Evolutionary conservation across 1,284 basidiomycete genomes (phyloP).

Genomic region (Papiliotrema flavescens): DNA sequence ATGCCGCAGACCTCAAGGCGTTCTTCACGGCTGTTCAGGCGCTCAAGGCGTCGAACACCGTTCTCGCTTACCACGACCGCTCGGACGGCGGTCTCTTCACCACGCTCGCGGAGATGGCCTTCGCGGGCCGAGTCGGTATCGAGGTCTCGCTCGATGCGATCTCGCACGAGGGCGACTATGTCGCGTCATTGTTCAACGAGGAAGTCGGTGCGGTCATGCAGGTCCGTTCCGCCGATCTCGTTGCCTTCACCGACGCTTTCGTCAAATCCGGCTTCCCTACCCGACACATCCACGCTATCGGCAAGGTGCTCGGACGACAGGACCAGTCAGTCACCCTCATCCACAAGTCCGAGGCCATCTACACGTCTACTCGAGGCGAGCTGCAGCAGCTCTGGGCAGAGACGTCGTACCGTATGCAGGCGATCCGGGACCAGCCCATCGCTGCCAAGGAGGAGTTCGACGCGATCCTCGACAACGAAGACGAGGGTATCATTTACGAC

Average conservation of each 20-base stretch:
- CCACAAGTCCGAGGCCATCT: slow-evolving; percentile 57
- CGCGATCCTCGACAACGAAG: slow-evolving; percentile 66
- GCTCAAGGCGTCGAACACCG: slow-evolving; percentile 61
- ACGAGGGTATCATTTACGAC: slow-evolving; percentile 70
- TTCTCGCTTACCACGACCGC: slow-evolving; percentile 95
- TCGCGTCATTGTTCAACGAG: slow-evolving; percentile 86
- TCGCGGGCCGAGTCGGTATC: slow-evolving; percentile 81
- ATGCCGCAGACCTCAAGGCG: slow-evolving; percentile 67
- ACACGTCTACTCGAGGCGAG: slow-evolving; percentile 62
- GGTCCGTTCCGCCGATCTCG: slow-evolving; percentile 63
- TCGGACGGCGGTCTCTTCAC: slow-evolving; percentile 95
- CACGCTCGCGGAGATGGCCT: slow-evolving; percentile 91
- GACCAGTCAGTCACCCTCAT: slow-evolving; percentile 66
- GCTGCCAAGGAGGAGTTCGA: slow-evolving; percentile 78
- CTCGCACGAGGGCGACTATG: slow-evolving; percentile 53
- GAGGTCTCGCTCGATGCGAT: slow-evolving; percentile 53
- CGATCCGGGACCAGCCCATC: slow-evolving; percentile 76
- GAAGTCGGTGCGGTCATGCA: slow-evolving; percentile 94
- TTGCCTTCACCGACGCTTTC: slow-evolving; percentile 62
- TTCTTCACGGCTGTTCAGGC: slow-evolving; percentile 76
- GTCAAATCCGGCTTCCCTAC: slow-evolving; percentile 67
- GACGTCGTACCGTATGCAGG: slow-evolving; percentile 90
- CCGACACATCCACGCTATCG: slow-evolving; percentile 69
- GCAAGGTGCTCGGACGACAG: slow-evolving; percentile 57
- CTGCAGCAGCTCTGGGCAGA: slow-evolving; percentile 89